A percentile compares a stretch with the other conserved stretches of the same genome.
phyloP scores from a whole-genome alignment of 75 land plant genomes.

The Selaginella moellendorffii region DNA sequence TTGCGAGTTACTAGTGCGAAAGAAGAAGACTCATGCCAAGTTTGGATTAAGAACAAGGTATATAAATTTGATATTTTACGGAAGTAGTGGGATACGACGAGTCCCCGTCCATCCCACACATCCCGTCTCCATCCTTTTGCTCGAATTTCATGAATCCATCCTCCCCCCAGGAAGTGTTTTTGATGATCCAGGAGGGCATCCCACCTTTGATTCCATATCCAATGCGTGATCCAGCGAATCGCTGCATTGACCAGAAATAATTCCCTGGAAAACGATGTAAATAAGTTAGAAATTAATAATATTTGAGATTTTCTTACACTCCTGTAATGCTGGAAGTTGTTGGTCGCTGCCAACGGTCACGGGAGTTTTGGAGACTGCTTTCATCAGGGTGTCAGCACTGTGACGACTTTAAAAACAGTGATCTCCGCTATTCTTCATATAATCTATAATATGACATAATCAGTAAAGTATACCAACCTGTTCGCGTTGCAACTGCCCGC shows the following conservation, averaged over 20 bases:
- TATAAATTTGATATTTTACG: no score
- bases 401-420: not conserved
- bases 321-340: not conserved
- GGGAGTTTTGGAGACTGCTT: not conserved
- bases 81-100: conserved; percentile 15
- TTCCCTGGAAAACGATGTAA: conserved; percentile 9
- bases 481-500: not conserved
- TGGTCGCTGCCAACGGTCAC: not conserved
- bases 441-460: not conserved
- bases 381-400: not conserved
- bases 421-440: not conserved
- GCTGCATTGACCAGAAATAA: conserved; percentile 19
- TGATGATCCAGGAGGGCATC: conserved; percentile 17
- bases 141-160: conserved; percentile 19
- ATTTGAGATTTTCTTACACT: not conserved
- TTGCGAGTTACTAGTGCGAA: no score
- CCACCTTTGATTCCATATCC: conserved; percentile 23
- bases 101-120: conserved; percentile 27
- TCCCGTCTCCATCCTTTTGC: conserved; percentile 16
- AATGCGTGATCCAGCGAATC: conserved; percentile 17
- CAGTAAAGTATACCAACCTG: not conserved
- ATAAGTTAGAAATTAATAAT: not conserved
- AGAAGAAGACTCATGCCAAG: no score
- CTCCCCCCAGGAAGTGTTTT: conserved; percentile 20
- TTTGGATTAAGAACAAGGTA: no score